These are phyloP conservation scores for Gracilaria vermiculophylla DNA, from an alignment of 23 red algal species.

Conservation along the genomic window DNA sequence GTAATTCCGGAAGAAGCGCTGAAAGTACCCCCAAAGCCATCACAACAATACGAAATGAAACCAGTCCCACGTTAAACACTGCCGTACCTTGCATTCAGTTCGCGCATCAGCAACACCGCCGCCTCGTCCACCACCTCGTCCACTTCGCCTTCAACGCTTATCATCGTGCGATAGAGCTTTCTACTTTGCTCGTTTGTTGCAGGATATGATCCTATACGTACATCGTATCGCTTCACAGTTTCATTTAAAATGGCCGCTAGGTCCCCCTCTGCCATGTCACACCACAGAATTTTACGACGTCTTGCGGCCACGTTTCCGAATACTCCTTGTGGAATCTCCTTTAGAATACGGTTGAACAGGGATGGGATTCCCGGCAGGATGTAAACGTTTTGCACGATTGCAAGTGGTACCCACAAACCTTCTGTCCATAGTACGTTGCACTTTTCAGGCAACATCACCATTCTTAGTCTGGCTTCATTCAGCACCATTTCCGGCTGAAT, in stretches of 20 bases:
- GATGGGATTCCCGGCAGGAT: constrained; percentile 59
- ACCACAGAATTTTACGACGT: constrained; percentile 17
- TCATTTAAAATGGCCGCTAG: constrained; percentile 16
- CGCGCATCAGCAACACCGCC: neutral
- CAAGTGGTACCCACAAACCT: constrained; percentile 68
- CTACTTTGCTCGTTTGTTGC: constrained; percentile 16
- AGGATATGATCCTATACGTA: constrained; percentile 62
- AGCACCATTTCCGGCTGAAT: constrained; percentile 49
- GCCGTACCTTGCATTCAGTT: constrained; percentile 19
- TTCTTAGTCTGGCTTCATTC: constrained; percentile 42
- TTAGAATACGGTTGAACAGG: constrained; percentile 42
- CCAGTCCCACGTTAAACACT: constrained; percentile 6
- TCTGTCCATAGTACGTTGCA: constrained; percentile 58
- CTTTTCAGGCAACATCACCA: constrained; percentile 47
- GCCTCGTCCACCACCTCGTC: constrained; percentile 14
- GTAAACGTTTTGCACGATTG: constrained; percentile 66
- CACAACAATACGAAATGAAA: constrained; percentile 38
- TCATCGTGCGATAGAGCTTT: constrained; percentile 57
- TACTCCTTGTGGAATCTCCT: neutral
- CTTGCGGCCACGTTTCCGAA: constrained; percentile 40
- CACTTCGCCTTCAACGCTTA: constrained; percentile 53
- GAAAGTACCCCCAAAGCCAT: neutral
- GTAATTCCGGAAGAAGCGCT: constrained; percentile 28
- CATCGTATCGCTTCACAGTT: constrained; percentile 5
- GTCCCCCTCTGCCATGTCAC: constrained; percentile 46